Conservation (phyloP, 2,329 filamentous ascomycete genomes). For the Sphaerulina populicola region DNA sequence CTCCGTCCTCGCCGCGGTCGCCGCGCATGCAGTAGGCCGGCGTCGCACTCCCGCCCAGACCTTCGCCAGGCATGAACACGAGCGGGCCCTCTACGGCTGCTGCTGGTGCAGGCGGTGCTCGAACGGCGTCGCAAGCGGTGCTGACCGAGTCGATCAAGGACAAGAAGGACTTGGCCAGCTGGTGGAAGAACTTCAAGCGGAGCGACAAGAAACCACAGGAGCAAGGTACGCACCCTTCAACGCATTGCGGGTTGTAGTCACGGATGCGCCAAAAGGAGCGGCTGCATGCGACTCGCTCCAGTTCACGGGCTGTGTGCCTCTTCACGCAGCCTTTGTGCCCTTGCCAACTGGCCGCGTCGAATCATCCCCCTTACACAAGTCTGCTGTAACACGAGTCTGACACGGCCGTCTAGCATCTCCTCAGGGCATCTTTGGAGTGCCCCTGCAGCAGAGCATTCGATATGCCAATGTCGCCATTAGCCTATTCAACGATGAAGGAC, state of each 20-base stretch:
- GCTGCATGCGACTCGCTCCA: neutral
- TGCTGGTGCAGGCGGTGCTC: conserved; percentile 39
- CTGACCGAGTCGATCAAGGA: conserved; percentile 62
- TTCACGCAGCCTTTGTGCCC: neutral
- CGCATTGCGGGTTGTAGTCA: neutral
- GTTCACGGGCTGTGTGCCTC: neutral
- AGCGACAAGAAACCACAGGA: conserved; percentile 55
- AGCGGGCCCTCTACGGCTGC: conserved; percentile 36
- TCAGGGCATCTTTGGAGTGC: conserved; percentile 86
- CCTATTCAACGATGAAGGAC: conserved; percentile 79
- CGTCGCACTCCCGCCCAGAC: conserved; percentile 15
- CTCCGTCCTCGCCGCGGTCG: conserved; percentile 1
- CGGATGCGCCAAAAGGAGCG: neutral
- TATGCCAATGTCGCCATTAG: conserved; percentile 99
- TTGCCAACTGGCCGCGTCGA: neutral
- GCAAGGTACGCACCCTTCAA: conserved; percentile 45
- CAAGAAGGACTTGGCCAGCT: conserved; percentile 82
- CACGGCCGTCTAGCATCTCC: conserved; percentile 31
- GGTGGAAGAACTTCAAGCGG: conserved; percentile 93
- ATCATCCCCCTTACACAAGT: neutral
- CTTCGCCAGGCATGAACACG: conserved; percentile 34
- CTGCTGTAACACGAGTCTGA: conserved; percentile 10
- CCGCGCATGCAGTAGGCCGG: conserved; percentile 22
- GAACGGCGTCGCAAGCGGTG: conserved; percentile 38
- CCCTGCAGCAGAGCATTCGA: conserved; percentile 84